Conservation (phyloP, 352 stramenopile genomes). For the Globisporangium heterothallicum region DNA sequence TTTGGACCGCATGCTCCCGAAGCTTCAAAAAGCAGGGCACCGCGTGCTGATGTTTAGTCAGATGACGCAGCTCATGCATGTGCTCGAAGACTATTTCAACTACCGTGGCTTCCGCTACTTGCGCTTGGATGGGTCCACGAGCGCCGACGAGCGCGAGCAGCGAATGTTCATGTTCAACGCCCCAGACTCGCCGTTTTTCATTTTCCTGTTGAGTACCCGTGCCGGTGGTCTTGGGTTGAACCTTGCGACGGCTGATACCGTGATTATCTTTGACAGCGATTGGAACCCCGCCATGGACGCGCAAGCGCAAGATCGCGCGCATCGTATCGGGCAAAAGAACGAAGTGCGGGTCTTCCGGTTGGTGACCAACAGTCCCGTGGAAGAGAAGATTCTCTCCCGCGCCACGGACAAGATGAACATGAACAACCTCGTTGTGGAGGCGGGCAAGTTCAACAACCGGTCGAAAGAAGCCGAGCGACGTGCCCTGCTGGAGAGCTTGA, state of each 20-base stretch:
- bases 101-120: conserved; percentile 92
- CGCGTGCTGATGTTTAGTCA: conserved; percentile 90
- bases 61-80: conserved; percentile 89
- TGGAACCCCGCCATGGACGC: conserved; percentile 98
- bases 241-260: conserved; percentile 96
- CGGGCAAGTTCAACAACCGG: conserved; percentile 85
- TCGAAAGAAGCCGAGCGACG: conserved; percentile 84
- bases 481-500: conserved; percentile 80
- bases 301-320: conserved; percentile 88
- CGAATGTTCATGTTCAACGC: conserved; percentile 98
- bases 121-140: conserved; percentile 94
- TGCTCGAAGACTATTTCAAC: conserved; percentile 88
- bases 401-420: conserved; percentile 91
- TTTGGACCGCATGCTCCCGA: conserved; percentile 95
- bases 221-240: conserved; percentile 98
- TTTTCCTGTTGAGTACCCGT: conserved; percentile 96
- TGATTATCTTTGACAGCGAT: conserved; percentile 99
- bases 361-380: conserved; percentile 83
- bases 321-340: conserved; percentile 91
- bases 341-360: conserved; percentile 85
- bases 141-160: conserved; percentile 94
- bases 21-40: conserved; percentile 90
- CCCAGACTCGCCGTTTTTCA: conserved; percentile 87
- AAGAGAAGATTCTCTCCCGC: conserved; percentile 84
- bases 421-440: conserved; percentile 88